A percentile compares a stretch with the other conserved stretches of the same genome.
Evolutionary conservation across 129 eudicot species (phyloP).

Genomic region (Chrysanthemum lavandulifolium): DNA sequence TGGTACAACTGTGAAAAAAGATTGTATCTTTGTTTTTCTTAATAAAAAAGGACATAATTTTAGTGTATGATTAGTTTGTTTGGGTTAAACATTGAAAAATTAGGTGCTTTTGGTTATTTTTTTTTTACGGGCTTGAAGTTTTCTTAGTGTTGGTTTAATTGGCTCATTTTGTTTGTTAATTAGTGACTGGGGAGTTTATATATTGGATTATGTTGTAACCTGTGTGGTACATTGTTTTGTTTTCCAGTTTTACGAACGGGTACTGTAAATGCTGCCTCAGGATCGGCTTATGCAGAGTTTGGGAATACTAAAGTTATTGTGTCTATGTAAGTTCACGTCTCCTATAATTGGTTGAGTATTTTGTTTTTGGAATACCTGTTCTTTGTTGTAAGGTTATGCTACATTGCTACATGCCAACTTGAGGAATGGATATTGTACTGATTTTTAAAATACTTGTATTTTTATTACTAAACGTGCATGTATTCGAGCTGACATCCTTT

Average conservation of each 20-base stretch:
- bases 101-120: neutral
- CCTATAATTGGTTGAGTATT: neutral
- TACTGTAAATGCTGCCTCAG: slow-evolving; percentile 91
- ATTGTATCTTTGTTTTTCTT: neutral
- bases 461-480: neutral
- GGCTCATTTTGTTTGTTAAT: neutral
- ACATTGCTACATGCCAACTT: neutral
- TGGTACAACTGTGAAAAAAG: neutral
- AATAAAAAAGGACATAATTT: neutral
- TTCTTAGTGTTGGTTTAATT: neutral
- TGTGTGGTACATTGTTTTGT: slow-evolving; percentile 7
- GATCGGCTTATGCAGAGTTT: slow-evolving; percentile 95
- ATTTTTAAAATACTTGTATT: too few species aligned
- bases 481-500: neutral
- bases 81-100: neutral
- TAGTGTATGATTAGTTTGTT: neutral
- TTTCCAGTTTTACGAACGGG: slow-evolving; percentile 80
- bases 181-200: neutral
- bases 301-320: slow-evolving; percentile 95
- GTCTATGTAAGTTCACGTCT: slow-evolving; percentile 70
- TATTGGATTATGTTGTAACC: slow-evolving; percentile 8
- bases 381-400: neutral
- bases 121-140: neutral
- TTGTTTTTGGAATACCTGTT: slow-evolving; percentile 3
- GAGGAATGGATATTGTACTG: neutral